Conservation (phyloP, 148 eudicot species). For the Vaccinium darrowii region DNA sequence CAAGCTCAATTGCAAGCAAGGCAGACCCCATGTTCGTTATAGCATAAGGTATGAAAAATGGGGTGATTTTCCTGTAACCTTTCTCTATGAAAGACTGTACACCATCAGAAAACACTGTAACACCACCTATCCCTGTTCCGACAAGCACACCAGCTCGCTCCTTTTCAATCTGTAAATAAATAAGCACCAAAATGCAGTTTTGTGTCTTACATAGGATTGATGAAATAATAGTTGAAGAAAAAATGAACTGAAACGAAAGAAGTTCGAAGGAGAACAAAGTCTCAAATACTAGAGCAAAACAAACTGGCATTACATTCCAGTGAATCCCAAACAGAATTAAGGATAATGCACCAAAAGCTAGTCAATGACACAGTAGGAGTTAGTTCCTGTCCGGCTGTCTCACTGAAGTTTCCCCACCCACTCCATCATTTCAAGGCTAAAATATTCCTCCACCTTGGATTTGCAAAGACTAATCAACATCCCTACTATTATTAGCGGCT, state of each 20-base stretch:
- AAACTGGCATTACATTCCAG: not conserved
- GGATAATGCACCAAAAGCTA: not conserved
- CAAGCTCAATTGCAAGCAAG: constrained; percentile 88
- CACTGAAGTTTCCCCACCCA: not conserved
- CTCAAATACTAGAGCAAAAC: not conserved
- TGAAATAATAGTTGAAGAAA: too few species aligned
- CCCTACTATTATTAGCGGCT: not conserved
- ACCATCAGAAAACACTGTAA: constrained; percentile 78
- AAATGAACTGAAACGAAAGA: not conserved
- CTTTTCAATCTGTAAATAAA: constrained; percentile 70
- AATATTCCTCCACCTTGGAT: not conserved
- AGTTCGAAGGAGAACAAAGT: not conserved
- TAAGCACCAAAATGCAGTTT: constrained; percentile 5
- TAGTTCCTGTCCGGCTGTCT: not conserved
- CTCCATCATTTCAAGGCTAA: not conserved
- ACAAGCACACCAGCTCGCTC: constrained; percentile 85
- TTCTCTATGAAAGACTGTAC: constrained; percentile 77
- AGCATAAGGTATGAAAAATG: constrained; percentile 90
- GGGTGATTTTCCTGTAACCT: constrained; percentile 86
- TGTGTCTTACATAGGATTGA: not conserved
- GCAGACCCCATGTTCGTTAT: constrained; percentile 97
- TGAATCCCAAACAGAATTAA: not conserved
- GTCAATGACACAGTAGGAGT: not conserved
- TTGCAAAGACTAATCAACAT: not conserved
- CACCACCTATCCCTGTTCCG: constrained; percentile 98